Evolutionary conservation across 495 filamentous ascomycete genomes (phyloP), one percentile per base, ranked within the genome.

Genomic region (Penicillium canariense): DNA sequence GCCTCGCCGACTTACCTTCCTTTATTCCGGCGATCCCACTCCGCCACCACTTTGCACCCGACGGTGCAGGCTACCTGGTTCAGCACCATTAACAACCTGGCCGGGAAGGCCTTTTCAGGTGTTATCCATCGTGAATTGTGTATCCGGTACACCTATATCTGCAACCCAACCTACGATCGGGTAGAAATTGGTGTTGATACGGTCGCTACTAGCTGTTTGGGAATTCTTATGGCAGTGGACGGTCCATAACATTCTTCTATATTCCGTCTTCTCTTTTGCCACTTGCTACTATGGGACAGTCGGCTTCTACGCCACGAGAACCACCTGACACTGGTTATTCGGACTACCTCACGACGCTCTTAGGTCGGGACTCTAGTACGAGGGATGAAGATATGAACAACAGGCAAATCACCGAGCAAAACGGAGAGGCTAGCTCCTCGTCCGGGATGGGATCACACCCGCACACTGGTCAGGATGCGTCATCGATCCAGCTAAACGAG

Each of bases 261-360:
- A 55, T 51, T 62, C 44, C 40, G 18, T 36, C 55, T 44, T 50
- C 40, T 30, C 45, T 57, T 10, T 50, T 43, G 15, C 27, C 36
- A 61, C 35, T 46, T 68, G 63, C 62, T 77, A 76, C 70, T 77
- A 78, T 78, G 75, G 75, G 75, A 73, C 75, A 77, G 60, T 69
- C 71, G 59, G 74, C 72, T 26, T 77, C 76, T 43, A 74, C 74
- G 42, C 69, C 71, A 59, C 66, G 72, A 69, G 62, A 72, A 52
- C 62, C 61, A 43, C 67, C 68, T 40, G 65, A 70, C 45, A 66
- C 50, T 50, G 60, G 48, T 39, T 58, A 58, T 36, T 32, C 63
- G 48, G 61, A 65, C 55, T 50, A 56, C 32, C 40, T 53, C 51
- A 14, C 56, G 43, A 58, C 62, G 31, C 61, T 55, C 38, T 60